Evolutionary conservation across 345 rosid genomes (phyloP).

Genomic region (Eucalyptus marginata): DNA sequence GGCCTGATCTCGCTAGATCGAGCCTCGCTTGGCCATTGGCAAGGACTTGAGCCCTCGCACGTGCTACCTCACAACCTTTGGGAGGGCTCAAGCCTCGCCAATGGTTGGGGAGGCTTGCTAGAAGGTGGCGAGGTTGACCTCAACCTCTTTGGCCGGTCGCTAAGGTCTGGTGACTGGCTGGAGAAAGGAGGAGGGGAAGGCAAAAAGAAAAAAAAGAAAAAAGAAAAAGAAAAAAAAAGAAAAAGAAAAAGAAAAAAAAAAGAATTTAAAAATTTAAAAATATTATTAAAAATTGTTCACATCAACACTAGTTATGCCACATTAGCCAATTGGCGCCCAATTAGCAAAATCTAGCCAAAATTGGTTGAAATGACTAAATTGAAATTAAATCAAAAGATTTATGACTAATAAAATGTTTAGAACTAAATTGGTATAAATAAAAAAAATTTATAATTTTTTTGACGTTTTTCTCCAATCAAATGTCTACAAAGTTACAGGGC

Average conservation of each 20-base stretch:
- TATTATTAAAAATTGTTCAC: accelerated
- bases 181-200: accelerated
- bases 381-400: too few relatives aligned
- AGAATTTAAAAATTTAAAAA: accelerated
- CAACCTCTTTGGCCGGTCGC: accelerated
- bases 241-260: too few relatives aligned
- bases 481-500: accelerated
- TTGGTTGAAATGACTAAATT: accelerated
- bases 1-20: accelerated
- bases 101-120: too few relatives aligned
- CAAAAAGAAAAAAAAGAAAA: too few relatives aligned
- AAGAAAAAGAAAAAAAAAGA: accelerated
- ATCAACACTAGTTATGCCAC: accelerated
- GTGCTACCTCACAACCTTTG: accelerated
- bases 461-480: accelerated
- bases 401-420: too few relatives aligned
- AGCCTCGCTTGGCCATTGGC: accelerated
- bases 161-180: accelerated
- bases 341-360: accelerated
- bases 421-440: accelerated
- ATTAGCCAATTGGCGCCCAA: accelerated
- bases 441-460: too few relatives aligned
- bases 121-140: accelerated
- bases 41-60: too few relatives aligned
- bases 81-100: accelerated